A percentile compares a stretch with the other conserved stretches of the same genome.
Conservation (phyloP, 257 asterid species). For the Forsythia viridissima region DNA sequence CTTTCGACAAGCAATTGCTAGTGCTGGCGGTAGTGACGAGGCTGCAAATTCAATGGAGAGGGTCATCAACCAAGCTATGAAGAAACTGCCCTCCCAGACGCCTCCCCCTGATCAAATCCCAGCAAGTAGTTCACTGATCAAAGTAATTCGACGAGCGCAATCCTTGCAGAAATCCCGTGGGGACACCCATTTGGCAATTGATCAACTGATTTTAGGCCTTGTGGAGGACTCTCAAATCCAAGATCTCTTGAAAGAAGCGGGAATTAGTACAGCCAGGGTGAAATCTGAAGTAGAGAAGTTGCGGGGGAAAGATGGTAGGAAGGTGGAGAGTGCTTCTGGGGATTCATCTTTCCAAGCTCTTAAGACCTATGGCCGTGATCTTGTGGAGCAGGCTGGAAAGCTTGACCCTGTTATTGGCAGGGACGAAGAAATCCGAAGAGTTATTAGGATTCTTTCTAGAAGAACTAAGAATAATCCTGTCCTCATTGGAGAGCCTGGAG, state of each 20-base stretch:
- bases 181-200: constrained; percentile 63
- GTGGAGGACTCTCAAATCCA: constrained; percentile 65
- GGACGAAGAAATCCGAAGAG: constrained; percentile 67
- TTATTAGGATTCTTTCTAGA: constrained; percentile 59
- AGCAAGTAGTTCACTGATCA: constrained; percentile 60
- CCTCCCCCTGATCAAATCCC: constrained; percentile 69
- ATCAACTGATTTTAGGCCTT: constrained; percentile 62
- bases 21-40: constrained; percentile 53
- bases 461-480: constrained; percentile 71
- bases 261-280: constrained; percentile 45
- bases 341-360: constrained; percentile 58
- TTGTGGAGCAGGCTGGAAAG: constrained; percentile 72
- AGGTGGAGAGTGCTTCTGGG: constrained; percentile 71
- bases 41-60: constrained; percentile 50
- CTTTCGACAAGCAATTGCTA: constrained; percentile 59
- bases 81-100: constrained; percentile 55
- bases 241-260: constrained; percentile 57
- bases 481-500: constrained; percentile 72
- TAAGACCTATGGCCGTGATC: constrained; percentile 71
- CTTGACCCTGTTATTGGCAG: constrained; percentile 76
- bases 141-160: constrained; percentile 62
- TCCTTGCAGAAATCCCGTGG: constrained; percentile 57
- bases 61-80: constrained; percentile 52
- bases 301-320: constrained; percentile 59
- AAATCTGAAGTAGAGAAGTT: constrained; percentile 62